phyloP scores from a whole-genome alignment of 2,329 filamentous ascomycete species.

The Arthrobotrys iridis region DNA sequence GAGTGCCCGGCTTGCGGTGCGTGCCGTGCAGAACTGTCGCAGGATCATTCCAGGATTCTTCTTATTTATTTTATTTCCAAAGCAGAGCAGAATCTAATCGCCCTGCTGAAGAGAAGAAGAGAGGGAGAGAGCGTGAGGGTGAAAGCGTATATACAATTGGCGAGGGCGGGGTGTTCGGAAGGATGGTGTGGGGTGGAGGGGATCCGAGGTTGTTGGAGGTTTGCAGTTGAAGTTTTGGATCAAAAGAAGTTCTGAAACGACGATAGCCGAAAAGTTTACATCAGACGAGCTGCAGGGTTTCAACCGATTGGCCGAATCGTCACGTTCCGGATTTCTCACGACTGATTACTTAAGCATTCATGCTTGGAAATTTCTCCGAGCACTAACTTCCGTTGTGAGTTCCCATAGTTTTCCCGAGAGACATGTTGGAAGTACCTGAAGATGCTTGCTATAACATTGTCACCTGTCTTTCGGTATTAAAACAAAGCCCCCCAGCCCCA shows the following conservation, averaged over 20 bases:
- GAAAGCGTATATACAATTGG: constrained; percentile 36
- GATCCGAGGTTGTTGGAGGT: constrained; percentile 53
- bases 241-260: constrained; percentile 21
- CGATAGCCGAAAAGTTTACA: constrained; percentile 44
- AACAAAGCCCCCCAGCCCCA: too few relatives aligned
- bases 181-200: constrained; percentile 13
- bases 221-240: constrained; percentile 21
- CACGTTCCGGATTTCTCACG: too few relatives aligned
- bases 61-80: not conserved
- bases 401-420: too few relatives aligned
- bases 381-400: too few relatives aligned
- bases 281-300: constrained; percentile 33
- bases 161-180: not conserved
- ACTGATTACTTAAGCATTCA: too few relatives aligned
- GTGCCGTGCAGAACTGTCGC: constrained; percentile 48
- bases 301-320: constrained; percentile 39
- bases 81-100: constrained; percentile 2
- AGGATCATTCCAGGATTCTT: constrained; percentile 51
- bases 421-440: too few relatives aligned
- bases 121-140: not conserved
- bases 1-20: constrained; percentile 43
- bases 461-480: too few relatives aligned
- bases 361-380: too few relatives aligned
- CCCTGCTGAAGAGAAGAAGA: constrained; percentile 9
- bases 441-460: too few relatives aligned